Percentiles rank a stretch among this genome's conserved stretches.
Conservation (phyloP, 306 rosid species). For the Rosa rugosa region DNA sequence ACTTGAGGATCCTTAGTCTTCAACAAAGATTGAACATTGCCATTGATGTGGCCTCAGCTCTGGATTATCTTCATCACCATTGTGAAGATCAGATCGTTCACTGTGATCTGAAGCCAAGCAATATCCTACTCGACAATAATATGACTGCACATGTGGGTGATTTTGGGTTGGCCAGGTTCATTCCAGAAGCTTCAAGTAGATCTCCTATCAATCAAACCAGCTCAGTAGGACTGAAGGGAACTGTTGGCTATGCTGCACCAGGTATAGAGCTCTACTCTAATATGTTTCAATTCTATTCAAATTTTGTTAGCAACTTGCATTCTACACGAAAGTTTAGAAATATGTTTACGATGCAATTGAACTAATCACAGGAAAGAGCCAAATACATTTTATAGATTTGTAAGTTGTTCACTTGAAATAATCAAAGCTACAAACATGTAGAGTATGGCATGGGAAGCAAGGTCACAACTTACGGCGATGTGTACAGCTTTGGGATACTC, state of each 20-base stretch:
- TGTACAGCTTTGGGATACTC: neutral
- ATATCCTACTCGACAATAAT: slow-evolving; percentile 10
- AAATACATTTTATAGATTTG: no score
- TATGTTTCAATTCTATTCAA: neutral
- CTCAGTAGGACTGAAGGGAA: slow-evolving; percentile 18
- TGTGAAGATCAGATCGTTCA: slow-evolving; percentile 1
- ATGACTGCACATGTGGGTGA: slow-evolving; percentile 10
- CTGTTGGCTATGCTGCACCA: slow-evolving; percentile 24
- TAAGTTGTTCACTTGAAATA: neutral
- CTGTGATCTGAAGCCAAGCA: slow-evolving; percentile 13
- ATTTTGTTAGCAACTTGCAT: neutral
- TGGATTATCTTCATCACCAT: slow-evolving; percentile 13
- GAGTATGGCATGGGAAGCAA: slow-evolving; percentile 6
- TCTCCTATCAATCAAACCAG: slow-evolving; percentile 6
- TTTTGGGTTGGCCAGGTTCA: slow-evolving; percentile 6
- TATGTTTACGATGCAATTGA: neutral
- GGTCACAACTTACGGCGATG: neutral
- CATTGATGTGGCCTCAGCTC: slow-evolving; percentile 15
- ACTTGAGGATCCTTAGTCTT: neutral
- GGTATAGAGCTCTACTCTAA: slow-evolving; percentile 1
- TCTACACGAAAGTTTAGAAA: neutral
- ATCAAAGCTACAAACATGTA: neutral
- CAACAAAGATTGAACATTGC: neutral
- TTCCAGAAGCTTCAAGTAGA: neutral
- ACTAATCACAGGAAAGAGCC: neutral